Evolutionary conservation across 495 filamentous ascomycete species (phyloP), one percentile per base, ranked within the genome.

Genomic region (Niebla homalea): DNA sequence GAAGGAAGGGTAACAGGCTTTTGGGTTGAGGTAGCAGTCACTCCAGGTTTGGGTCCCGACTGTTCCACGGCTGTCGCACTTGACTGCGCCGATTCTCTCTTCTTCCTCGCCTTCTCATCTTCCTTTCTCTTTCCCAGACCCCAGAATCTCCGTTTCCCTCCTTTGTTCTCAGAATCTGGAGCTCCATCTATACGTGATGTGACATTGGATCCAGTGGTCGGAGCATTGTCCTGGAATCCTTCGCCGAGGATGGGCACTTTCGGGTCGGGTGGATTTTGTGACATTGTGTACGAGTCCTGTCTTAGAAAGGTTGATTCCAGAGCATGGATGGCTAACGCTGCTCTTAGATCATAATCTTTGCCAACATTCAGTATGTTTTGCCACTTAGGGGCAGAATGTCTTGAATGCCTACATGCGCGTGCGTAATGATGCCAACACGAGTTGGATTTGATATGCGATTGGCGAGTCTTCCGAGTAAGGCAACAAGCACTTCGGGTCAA

Each of bases 111-210:
- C 54, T 64, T 59, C 32, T 74, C 65, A 18, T 78, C 71, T 48
- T 65, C 64, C 65, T 78, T 81, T 63, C 82, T 83, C 70, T 81
- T 84, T 41, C 79, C 80, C 47, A 84, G 74, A 11, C 76, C 74
- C 57, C 82, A 83, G 25, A 83, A 68, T 26, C 64, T 64, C 20
- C 66, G 59, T 55, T 67, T 67, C 12, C 49, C 54, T 26, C 51
- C 46, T 49, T 57, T 63, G 41, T 48, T 43, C 47, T 66, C 53
- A 46, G 47, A n/a, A 37, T 53, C 48, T 11, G 48, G 25, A 19
- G 60, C 54, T 23, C 53, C 57, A 47, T 48, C 62, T 6, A 57
- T 49, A 21, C 52, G 42, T 48, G 58, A 50, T 51, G 53, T 52
- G n/a, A 42, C 48, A 3, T 59, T 53, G 14, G 50, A 20, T 37